phyloP scores from a whole-genome alignment of 2,329 filamentous ascomycete genomes.

The Colletotrichum sp. region DNA sequence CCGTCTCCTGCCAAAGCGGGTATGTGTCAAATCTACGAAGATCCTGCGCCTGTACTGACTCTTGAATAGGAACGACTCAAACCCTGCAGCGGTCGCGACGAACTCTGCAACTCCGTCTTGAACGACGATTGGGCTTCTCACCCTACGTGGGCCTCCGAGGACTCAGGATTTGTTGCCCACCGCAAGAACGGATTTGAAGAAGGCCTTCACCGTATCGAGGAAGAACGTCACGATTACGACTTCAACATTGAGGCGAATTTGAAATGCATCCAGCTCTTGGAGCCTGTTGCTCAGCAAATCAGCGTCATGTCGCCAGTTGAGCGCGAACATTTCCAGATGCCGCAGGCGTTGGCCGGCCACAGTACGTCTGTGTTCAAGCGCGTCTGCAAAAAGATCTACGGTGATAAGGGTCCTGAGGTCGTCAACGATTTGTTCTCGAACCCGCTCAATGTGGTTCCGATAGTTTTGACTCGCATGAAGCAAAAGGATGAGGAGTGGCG shows the following conservation, averaged over 20 bases:
- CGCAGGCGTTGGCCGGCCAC: conserved; percentile 84
- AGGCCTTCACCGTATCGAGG: conserved; percentile 92
- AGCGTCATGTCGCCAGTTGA: conserved; percentile 78
- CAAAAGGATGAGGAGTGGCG: conserved; percentile 98
- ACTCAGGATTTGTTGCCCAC: conserved; percentile 96
- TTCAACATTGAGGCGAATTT: conserved; percentile 96
- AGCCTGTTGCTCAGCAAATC: conserved; percentile 92
- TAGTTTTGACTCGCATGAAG: conserved; percentile 88
- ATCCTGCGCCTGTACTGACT: neutral
- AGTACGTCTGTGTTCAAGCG: conserved; percentile 97
- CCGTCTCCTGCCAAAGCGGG: conserved; percentile 83
- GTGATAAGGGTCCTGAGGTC: conserved; percentile 83
- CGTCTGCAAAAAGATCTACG: conserved; percentile 97
- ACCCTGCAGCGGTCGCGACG: conserved; percentile 91
- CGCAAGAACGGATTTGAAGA: conserved; percentile 97
- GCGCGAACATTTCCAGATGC: conserved; percentile 77
- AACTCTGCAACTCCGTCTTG: conserved; percentile 89
- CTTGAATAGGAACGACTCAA: conserved; percentile 76
- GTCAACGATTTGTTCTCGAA: conserved; percentile 85
- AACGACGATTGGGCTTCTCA: conserved; percentile 99
- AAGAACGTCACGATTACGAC: conserved; percentile 98
- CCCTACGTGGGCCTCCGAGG: conserved; percentile 97
- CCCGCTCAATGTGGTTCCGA: conserved; percentile 86
- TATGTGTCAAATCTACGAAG: conserved; percentile 35
- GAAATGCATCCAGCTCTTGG: conserved; percentile 93